Evolutionary conservation across 306 rosid species (phyloP), one percentile per base, ranked within the genome.

Genomic region (Vachellia collinsii): DNA sequence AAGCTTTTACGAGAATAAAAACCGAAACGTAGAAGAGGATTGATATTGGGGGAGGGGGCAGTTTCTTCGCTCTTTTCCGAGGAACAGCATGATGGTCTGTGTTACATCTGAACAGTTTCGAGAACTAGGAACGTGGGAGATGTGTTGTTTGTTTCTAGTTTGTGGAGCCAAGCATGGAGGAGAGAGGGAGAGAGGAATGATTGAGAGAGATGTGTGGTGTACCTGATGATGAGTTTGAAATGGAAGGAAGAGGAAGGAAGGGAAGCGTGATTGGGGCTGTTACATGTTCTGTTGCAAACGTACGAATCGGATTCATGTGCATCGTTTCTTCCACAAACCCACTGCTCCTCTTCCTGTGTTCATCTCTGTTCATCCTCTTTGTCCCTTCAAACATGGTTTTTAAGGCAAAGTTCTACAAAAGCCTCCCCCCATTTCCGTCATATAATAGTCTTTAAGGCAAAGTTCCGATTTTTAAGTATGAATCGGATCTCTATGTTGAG

Each of bases 51-150:
- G 22, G 67, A 19, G 25, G 69, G 34, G 47, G 48, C 20, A 6
- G 46, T 73, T 61, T 79, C 4, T 44, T 72, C 85, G 89, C 89
- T 83, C 89, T 87, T 87, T 87, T 83, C 83, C 89, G 83, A 87
- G 87, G 89, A 58, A 70, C 72, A 76, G 22, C 54, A 82, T 79
- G 19, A 75, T 83, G 85, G 36, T 41, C 47, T 66, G 43, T 39
- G 67, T 48, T 37, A 51, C 78, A 80, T 86, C 78, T 74, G 77
- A 77, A 80, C 81, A 83, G 86, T 80, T 3, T 34, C 4, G 44
- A 64, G 76, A 73, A 78, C 54, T 72, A 47, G 53, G 76, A 73
- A 44, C 38, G 64, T 72, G 23, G 70, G n/a, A 53, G 63, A 34
- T 16, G 11, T 65, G 77, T 39, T 65, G 74, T 39, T 43, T 62